A percentile compares a stretch with the other conserved stretches of the same genome.
Evolutionary conservation across 2,329 filamentous ascomycete species (phyloP).

Genomic region (Trichoderma harzianum): DNA sequence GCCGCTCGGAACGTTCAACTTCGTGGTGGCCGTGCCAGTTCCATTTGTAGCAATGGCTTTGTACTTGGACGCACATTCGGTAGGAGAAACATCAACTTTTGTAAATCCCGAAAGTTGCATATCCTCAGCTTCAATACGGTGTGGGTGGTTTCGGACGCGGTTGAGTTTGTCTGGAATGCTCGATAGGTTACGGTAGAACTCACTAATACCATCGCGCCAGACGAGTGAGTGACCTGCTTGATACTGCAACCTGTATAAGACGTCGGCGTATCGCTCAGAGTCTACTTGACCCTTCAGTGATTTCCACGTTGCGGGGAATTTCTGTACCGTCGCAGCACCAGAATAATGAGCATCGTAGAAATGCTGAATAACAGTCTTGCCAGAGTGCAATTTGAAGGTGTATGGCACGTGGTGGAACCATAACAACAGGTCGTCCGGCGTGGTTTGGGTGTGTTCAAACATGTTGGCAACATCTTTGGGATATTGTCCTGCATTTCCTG

Average conservation of each 20-base stretch:
- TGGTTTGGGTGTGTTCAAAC: constrained; percentile 60
- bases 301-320: constrained; percentile 54
- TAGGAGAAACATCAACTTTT: constrained; percentile 51
- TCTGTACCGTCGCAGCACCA: constrained; percentile 58
- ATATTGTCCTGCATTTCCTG: constrained; percentile 64
- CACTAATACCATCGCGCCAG: constrained; percentile 65
- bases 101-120: constrained; percentile 61
- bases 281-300: constrained; percentile 56
- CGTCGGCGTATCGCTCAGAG: constrained; percentile 54
- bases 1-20: constrained; percentile 38
- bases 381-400: constrained; percentile 57
- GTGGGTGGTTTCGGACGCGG: constrained; percentile 59
- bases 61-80: constrained; percentile 56
- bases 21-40: constrained; percentile 6
- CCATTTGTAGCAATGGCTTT: constrained; percentile 51
- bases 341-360: constrained; percentile 63
- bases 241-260: constrained; percentile 57
- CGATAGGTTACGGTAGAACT: constrained; percentile 61
- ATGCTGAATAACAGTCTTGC: constrained; percentile 65
- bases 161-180: constrained; percentile 54
- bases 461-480: constrained; percentile 54
- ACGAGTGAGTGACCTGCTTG: constrained; percentile 68
- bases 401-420: constrained; percentile 76
- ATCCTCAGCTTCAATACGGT: constrained; percentile 65
- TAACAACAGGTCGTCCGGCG: constrained; percentile 63